Percentiles rank a stretch among this genome's conserved stretches.
Conservation (phyloP, 306 rosid species). For the Ceratonia siliqua region DNA sequence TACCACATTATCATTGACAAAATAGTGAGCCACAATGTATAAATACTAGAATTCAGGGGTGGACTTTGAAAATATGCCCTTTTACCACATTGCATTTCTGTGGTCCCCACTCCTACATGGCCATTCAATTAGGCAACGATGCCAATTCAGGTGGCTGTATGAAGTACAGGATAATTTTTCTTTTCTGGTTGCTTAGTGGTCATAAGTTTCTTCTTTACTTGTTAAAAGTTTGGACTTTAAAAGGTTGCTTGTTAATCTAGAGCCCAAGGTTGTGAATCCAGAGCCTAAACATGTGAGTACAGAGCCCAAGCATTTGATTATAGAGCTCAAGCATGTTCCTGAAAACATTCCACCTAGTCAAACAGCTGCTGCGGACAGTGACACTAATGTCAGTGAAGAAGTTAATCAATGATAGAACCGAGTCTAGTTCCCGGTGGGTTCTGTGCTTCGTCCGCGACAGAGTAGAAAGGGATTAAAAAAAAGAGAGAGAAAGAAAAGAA, state of each 20-base stretch:
- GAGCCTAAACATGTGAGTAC: too few relatives aligned
- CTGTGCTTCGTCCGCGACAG: too few relatives aligned
- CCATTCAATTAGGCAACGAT: background rate
- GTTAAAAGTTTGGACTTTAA: background rate
- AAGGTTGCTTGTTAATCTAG: constrained; percentile 9
- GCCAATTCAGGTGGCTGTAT: constrained; percentile 7
- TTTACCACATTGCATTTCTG: constrained; percentile 11
- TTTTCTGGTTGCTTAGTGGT: constrained; percentile 2
- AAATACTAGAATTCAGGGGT: constrained; percentile 16
- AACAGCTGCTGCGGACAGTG: constrained; percentile 43
- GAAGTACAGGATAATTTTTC: background rate
- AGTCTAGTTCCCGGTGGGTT: too few relatives aligned
- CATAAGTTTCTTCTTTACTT: background rate
- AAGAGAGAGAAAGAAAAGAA: too few relatives aligned
- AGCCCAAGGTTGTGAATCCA: too few relatives aligned
- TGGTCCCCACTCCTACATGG: background rate
- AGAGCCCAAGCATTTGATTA: too few relatives aligned
- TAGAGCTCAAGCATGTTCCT: constrained; percentile 41
- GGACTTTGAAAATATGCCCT: background rate
- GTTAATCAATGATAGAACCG: too few relatives aligned
- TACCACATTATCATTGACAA: background rate
- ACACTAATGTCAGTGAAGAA: constrained; percentile 33
- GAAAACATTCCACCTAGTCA: constrained; percentile 45
- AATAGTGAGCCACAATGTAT: constrained; percentile 6
- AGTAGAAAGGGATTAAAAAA: too few relatives aligned